phyloP scores from a whole-genome alignment of 768 basidiomycete species.

The Pleurotus cornucopiae region DNA sequence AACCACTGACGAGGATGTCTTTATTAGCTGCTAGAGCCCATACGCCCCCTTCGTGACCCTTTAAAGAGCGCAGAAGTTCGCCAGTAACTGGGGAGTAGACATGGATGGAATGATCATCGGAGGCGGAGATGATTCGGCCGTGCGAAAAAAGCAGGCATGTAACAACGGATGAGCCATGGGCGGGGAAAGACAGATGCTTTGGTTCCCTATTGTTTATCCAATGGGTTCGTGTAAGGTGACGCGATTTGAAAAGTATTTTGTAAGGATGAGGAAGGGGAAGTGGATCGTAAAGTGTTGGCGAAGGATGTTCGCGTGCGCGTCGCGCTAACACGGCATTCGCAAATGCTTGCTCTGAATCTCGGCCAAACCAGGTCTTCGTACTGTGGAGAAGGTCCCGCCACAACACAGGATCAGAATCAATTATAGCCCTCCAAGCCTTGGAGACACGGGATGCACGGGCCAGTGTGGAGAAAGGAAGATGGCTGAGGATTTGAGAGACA shows the following conservation, averaged over 20 bases:
- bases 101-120: slow-evolving; percentile 95
- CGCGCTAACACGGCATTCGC: slow-evolving; percentile 65
- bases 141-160: slow-evolving; percentile 95
- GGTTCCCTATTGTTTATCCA: slow-evolving; percentile 70
- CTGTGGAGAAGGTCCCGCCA: slow-evolving; percentile 85
- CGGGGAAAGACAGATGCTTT: slow-evolving; percentile 78
- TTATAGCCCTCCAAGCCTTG: slow-evolving; percentile 84
- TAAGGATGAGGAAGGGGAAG: slow-evolving; percentile 55
- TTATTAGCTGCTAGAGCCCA: slow-evolving; percentile 94
- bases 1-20: slow-evolving; percentile 86
- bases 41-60: slow-evolving; percentile 93
- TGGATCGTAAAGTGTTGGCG: background rate
- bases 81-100: slow-evolving; percentile 90
- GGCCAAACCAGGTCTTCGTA: slow-evolving; percentile 88
- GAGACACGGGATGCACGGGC: slow-evolving; percentile 88
- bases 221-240: slow-evolving; percentile 72
- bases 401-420: slow-evolving; percentile 85
- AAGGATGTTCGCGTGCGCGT: slow-evolving; percentile 36
- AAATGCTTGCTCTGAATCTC: slow-evolving; percentile 78
- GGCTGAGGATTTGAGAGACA: slow-evolving; percentile 82
- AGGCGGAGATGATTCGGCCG: slow-evolving; percentile 93
- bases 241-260: slow-evolving; percentile 91
- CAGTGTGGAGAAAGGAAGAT: slow-evolving; percentile 76
- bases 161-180: slow-evolving; percentile 87
- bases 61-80: slow-evolving; percentile 63